Evolutionary conservation across 345 rosid genomes (phyloP).

Genomic region (Populus pruinosa): DNA sequence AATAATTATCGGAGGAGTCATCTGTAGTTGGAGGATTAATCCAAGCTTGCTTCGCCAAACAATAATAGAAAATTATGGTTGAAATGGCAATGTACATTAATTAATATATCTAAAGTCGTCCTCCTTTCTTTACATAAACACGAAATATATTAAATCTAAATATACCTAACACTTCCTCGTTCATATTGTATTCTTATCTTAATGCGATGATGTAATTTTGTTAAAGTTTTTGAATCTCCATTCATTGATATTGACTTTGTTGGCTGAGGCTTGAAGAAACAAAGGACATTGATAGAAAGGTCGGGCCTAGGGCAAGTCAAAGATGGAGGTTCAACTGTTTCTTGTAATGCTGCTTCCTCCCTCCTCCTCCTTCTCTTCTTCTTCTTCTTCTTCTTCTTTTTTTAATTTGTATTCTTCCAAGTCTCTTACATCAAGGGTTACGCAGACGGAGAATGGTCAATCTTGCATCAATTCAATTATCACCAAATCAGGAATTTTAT

Average conservation of each 20-base stretch:
- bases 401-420: too few species aligned
- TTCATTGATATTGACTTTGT: not conserved
- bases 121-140: too few species aligned
- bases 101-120: too few species aligned
- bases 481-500: not conserved
- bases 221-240: too few species aligned
- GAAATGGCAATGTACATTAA: too few species aligned
- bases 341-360: not conserved
- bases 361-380: too few species aligned
- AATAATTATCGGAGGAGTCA: not conserved
- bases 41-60: not conserved
- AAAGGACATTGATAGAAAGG: not conserved
- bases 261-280: not conserved
- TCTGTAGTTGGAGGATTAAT: not conserved
- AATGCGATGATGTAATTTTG: too few species aligned
- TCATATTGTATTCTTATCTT: too few species aligned
- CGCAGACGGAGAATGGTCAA: not conserved
- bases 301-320: not conserved
- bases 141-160: too few species aligned
- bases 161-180: too few species aligned
- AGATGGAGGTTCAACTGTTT: not conserved
- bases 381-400: too few species aligned
- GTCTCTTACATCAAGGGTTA: not conserved
- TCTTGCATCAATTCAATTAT: not conserved
- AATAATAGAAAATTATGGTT: too few species aligned